Evolutionary conservation across 139 green algal species (phyloP).

Genomic region (Coelastrella sp.): DNA sequence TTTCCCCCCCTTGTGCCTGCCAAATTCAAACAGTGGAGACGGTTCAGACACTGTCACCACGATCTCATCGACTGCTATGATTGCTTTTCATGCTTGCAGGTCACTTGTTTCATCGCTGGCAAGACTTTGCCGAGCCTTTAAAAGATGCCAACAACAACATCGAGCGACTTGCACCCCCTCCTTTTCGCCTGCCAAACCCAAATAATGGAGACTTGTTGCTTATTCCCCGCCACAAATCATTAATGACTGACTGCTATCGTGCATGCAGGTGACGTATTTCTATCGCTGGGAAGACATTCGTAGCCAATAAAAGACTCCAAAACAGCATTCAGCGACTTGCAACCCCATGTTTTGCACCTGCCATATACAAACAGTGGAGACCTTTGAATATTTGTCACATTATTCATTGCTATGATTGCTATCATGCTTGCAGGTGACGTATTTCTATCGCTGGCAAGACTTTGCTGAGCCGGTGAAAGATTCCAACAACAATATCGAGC

Average conservation of each 20-base stretch:
- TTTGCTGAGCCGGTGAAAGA: neutral
- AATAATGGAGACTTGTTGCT: neutral
- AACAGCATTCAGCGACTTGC: neutral
- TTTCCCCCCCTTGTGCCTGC: too few species aligned
- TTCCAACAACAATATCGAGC: neutral
- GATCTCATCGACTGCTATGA: too few species aligned
- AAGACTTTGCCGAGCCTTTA: neutral
- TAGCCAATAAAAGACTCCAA: neutral
- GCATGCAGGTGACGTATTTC: neutral
- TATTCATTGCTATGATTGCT: too few species aligned
- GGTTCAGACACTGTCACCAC: neutral
- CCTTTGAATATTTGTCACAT: neutral
- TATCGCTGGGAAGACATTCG: constrained; percentile 30
- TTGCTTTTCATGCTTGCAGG: neutral
- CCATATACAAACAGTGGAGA: neutral
- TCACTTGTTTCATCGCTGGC: constrained; percentile 32
- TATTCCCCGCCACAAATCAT: neutral
- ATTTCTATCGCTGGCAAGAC: constrained; percentile 39
- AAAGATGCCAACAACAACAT: neutral
- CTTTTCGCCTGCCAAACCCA: too few species aligned
- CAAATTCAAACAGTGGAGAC: neutral
- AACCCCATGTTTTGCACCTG: too few species aligned
- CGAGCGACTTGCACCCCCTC: neutral
- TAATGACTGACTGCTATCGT: too few species aligned
- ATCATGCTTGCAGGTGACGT: constrained; percentile 10